A percentile compares a stretch with the other conserved stretches of the same genome.
phyloP scores from a whole-genome alignment of 352 stramenopile species.

The Phytophthora sojae region DNA sequence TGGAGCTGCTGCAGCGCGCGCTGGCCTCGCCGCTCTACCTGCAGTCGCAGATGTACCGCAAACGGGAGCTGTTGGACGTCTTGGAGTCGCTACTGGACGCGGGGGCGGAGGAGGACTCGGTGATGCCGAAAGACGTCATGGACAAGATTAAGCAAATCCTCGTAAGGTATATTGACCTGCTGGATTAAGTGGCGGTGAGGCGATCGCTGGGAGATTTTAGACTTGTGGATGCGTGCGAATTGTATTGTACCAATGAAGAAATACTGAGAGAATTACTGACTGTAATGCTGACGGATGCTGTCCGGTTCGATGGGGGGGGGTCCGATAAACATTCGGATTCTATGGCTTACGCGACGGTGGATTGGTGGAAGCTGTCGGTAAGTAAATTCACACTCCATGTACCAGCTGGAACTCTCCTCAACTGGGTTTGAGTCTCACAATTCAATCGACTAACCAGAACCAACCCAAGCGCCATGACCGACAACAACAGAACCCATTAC shows the following conservation, averaged over 20 bases:
- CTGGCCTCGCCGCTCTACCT: slow-evolving; percentile 58
- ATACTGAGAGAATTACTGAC: background rate
- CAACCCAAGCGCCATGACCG: background rate
- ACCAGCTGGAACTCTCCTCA: too few species aligned
- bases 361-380: background rate
- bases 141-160: slow-evolving; percentile 55
- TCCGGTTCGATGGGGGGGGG: too few species aligned
- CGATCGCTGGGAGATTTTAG: background rate
- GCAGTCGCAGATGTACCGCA: slow-evolving; percentile 63
- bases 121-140: slow-evolving; percentile 42
- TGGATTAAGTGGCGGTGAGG: slow-evolving; percentile 50
- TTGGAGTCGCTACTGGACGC: slow-evolving; percentile 58
- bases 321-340: too few species aligned
- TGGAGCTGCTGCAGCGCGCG: slow-evolving; percentile 55
- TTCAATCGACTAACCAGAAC: background rate
- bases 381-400: background rate
- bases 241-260: background rate
- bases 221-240: background rate
- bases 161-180: slow-evolving; percentile 61
- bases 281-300: background rate
- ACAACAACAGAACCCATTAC: background rate
- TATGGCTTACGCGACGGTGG: background rate
- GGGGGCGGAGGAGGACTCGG: slow-evolving; percentile 49
- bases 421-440: background rate
- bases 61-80: slow-evolving; percentile 55